Evolutionary conservation across 2,329 filamentous ascomycete genomes (phyloP), one percentile per base, ranked within the genome.

Genomic region (Colletotrichum sansevieriae): DNA sequence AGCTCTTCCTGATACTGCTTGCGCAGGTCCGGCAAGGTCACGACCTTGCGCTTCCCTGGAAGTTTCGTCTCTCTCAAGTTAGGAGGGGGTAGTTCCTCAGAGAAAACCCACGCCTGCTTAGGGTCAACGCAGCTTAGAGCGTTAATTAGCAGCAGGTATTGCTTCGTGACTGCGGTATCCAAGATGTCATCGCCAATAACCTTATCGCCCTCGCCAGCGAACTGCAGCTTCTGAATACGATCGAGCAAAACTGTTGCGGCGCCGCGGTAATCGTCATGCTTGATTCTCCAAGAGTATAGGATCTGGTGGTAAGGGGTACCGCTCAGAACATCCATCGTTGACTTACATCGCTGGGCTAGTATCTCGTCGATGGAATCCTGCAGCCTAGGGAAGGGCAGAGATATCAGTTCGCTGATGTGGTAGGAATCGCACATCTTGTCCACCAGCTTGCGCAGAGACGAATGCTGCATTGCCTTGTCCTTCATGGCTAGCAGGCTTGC

Each of bases 101-200:
- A 79, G 56, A 88, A 90, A 77, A 97, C 88, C 88, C 97, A 99
- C 75, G 97, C 92, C 71, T 93, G 89, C 73, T 87, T 89, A 66
- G 90, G 84, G 56, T 92, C 90, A 46, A 98, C 94, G 71, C 94
- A 97, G 72, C 92, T 93, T 70, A 99, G 84, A 1, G 94, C 91
- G 77, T 99, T 99, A 82, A 99, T 97, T 51, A 99, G 87, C 70
- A 94, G 86, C n/a, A 98, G 83, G 74, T 97, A 96, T 75, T 93
- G 91, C 73, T 92, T 88, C 54, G 91, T 90, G 37, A 92, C 85
- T 0, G 85, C 84, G 0, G 89, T 91, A 73, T 91, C 89, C 11
- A 90, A 81, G 4, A 84, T 83, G 70, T 90, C 88, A 18, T 85
- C 85, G 4, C 82, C 82, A 1, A 81, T 73, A n/a, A 86, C 79